Conservation (phyloP, 306 rosid genomes). For the Potentilla sterilis region DNA sequence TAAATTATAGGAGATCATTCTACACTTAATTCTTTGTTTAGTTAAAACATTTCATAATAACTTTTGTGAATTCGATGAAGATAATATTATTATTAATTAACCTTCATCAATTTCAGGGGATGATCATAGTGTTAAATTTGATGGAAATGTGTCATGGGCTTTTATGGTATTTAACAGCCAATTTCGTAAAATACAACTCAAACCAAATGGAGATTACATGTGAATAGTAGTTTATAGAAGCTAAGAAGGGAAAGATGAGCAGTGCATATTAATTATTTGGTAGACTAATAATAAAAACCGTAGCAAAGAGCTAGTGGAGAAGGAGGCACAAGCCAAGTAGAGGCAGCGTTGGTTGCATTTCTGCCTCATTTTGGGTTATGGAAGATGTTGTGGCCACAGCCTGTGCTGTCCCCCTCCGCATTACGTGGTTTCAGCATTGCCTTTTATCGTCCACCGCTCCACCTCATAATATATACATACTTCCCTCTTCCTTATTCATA, state of each 20-base stretch:
- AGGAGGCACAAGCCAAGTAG: constrained; percentile 17
- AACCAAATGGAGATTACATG: not conserved
- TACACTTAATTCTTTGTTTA: too few species aligned
- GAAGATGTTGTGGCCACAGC: constrained; percentile 34
- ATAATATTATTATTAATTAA: not conserved
- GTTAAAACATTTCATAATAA: too few species aligned
- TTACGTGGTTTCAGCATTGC: constrained; percentile 45
- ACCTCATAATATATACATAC: not conserved
- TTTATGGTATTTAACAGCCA: constrained; percentile 11
- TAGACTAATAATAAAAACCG: not conserved
- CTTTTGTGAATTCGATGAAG: not conserved
- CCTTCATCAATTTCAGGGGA: not conserved
- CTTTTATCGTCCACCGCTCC: constrained; percentile 26
- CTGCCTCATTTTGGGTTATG: constrained; percentile 29
- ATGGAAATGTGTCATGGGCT: constrained; percentile 1
- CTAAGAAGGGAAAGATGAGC: not conserved
- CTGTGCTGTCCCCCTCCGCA: constrained; percentile 8
- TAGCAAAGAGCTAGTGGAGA: constrained; percentile 23
- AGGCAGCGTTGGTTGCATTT: constrained; percentile 38
- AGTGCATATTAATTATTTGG: constrained; percentile 20
- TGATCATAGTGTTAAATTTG: not conserved
- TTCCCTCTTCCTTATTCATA: not conserved
- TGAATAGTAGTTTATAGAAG: not conserved
- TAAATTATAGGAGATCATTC: too few species aligned
- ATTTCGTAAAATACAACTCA: not conserved